Percentiles rank a stretch among this genome's conserved stretches.
Evolutionary conservation across 129 eudicot species (phyloP).

Genomic region (Flaveria bidentis): DNA sequence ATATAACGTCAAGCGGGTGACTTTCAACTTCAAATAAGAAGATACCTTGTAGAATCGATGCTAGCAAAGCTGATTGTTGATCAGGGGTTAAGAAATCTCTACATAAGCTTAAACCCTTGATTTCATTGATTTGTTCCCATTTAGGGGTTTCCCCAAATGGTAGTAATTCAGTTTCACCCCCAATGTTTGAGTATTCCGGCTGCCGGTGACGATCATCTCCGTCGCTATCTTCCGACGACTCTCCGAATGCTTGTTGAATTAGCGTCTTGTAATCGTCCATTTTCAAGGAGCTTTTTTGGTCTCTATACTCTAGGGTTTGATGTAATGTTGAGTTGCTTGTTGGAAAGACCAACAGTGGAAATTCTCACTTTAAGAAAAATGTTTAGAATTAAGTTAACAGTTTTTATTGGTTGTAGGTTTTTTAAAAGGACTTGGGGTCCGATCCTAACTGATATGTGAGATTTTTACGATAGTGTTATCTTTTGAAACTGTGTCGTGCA

Average conservation of each 20-base stretch:
- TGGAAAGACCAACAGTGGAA: too few species aligned
- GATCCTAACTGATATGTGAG: too few species aligned
- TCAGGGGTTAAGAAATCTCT: conserved; percentile 55
- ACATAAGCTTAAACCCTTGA: conserved; percentile 71
- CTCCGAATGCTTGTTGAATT: conserved; percentile 43
- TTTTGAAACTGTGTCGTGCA: too few species aligned
- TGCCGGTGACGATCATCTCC: conserved; percentile 28
- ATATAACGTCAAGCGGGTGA: background rate
- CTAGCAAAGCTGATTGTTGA: conserved; percentile 64
- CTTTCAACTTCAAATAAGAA: background rate
- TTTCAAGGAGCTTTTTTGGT: background rate
- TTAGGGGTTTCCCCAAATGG: conserved; percentile 50
- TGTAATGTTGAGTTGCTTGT: background rate
- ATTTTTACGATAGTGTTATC: too few species aligned
- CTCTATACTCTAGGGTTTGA: conserved; percentile 25
- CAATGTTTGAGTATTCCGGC: background rate
- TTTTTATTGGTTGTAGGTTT: too few species aligned
- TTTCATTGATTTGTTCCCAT: conserved; percentile 55
- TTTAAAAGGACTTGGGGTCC: too few species aligned
- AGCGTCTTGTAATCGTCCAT: conserved; percentile 31
- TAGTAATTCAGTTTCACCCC: conserved; percentile 7
- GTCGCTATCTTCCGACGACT: conserved; percentile 50
- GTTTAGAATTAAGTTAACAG: too few species aligned
- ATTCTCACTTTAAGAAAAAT: too few species aligned
- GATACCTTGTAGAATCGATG: conserved; percentile 61